Percentiles rank a stretch among this genome's conserved stretches.
Conservation (phyloP, 75 land plant species). For the Selaginella tamariscina region DNA sequence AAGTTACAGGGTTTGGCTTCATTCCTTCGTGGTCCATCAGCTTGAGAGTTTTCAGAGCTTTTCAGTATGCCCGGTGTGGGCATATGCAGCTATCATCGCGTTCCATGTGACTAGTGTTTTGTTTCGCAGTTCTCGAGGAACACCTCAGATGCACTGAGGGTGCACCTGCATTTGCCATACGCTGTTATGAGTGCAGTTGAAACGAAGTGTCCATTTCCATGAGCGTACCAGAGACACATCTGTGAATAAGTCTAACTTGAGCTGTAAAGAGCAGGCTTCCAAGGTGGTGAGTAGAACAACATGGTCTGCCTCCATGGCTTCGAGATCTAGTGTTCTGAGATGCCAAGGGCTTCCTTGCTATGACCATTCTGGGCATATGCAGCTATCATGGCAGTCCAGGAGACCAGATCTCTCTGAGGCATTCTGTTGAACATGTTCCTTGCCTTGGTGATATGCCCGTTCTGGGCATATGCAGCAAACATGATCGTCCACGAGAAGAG, state of each 20-base stretch:
- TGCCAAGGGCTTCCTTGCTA: background rate
- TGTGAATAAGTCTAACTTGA: background rate
- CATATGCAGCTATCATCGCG: constrained; percentile 7
- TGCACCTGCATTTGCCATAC: background rate
- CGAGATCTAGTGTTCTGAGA: background rate
- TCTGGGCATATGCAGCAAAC: background rate
- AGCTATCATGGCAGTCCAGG: background rate
- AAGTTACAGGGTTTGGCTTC: background rate
- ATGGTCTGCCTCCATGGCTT: background rate
- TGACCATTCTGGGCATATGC: background rate
- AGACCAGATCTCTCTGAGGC: background rate
- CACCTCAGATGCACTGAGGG: background rate
- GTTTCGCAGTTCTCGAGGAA: background rate
- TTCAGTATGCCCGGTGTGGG: background rate
- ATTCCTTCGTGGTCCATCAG: background rate
- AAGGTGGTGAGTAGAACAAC: background rate
- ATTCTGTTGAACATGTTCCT: background rate
- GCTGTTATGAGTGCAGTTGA: background rate
- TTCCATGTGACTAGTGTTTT: background rate
- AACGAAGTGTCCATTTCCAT: background rate
- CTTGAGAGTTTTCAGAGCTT: background rate
- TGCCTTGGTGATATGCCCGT: background rate
- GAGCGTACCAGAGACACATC: background rate
- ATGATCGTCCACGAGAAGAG: background rate
- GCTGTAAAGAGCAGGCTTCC: background rate